phyloP scores from a whole-genome alignment of 2,329 filamentous ascomycete species.

The Stachybotrys echinatus region DNA sequence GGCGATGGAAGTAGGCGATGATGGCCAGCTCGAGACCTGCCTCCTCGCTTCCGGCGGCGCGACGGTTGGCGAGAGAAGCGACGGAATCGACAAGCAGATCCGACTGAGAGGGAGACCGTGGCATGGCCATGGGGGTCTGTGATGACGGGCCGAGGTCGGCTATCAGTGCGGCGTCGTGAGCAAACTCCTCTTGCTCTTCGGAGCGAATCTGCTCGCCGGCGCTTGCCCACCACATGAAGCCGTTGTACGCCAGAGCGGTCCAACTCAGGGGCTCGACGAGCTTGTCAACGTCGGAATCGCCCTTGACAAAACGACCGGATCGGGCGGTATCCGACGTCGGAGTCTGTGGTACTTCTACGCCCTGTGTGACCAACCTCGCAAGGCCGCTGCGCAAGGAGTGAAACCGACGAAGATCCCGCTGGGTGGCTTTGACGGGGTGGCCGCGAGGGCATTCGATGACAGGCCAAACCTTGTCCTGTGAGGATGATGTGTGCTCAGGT shows the following conservation, averaged over 20 bases:
- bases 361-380: slow-evolving; percentile 32
- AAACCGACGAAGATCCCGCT: slow-evolving; percentile 82
- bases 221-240: slow-evolving; percentile 88
- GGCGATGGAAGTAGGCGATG: slow-evolving; percentile 76
- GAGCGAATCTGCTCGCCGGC: slow-evolving; percentile 66
- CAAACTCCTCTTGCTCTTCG: slow-evolving; percentile 54
- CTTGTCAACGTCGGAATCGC: slow-evolving; percentile 45
- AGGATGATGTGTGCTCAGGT: slow-evolving; percentile 50
- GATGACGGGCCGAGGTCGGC: slow-evolving; percentile 40
- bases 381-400: slow-evolving; percentile 62
- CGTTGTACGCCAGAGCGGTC: slow-evolving; percentile 72
- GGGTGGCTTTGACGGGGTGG: slow-evolving; percentile 72
- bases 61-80: slow-evolving; percentile 34
- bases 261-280: slow-evolving; percentile 61
- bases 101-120: slow-evolving; percentile 21
- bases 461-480: slow-evolving; percentile 65
- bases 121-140: slow-evolving; percentile 22
- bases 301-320: slow-evolving; percentile 12
- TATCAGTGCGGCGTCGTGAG: slow-evolving; percentile 50
- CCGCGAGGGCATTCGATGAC: slow-evolving; percentile 63
- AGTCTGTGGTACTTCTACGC: slow-evolving; percentile 20
- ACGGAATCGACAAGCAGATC: slow-evolving; percentile 37
- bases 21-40: slow-evolving; percentile 61
- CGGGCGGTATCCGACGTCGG: slow-evolving; percentile 17
- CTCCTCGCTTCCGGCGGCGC: slow-evolving; percentile 31